Evolutionary conservation across 2,329 filamentous ascomycete genomes (phyloP).

Genomic region (Pseudogymnoascus sp.): DNA sequence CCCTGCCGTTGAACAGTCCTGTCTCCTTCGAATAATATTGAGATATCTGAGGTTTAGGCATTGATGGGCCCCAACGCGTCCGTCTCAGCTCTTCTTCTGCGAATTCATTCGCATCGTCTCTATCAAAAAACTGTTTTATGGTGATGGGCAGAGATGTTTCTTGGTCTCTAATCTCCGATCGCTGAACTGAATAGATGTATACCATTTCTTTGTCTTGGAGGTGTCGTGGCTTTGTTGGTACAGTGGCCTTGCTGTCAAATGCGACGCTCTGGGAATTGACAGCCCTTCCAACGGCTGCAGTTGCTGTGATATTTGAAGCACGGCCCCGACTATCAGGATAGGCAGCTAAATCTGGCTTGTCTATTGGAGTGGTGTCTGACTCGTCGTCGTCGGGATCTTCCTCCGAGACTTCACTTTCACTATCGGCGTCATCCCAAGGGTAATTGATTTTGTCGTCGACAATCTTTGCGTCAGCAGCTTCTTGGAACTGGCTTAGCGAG

Average conservation of each 20-base stretch:
- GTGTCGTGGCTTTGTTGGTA: not conserved
- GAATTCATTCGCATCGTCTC: not conserved
- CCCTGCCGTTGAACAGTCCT: not conserved
- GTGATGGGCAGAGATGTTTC: not conserved
- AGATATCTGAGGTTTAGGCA: not conserved
- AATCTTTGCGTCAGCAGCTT: not conserved
- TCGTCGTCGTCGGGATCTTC: not conserved
- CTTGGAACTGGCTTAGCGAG: not conserved
- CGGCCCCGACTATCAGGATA: no score
- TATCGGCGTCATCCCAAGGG: not conserved
- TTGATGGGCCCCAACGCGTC: not conserved
- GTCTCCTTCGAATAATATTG: not conserved
- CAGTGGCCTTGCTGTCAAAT: not conserved
- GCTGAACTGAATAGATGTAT: not conserved
- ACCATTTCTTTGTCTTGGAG: constrained; percentile 5
- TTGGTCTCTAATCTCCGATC: not conserved
- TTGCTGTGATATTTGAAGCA: not conserved
- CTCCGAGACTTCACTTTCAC: not conserved
- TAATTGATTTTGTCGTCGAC: not conserved
- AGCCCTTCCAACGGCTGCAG: not conserved
- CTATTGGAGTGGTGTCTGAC: not conserved
- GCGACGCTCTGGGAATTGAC: not conserved
- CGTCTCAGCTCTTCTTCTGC: constrained; percentile 2
- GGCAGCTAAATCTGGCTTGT: no score
- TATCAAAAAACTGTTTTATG: not conserved